Evolutionary conservation across 768 basidiomycete species (phyloP).

Genomic region (Hypholoma sublateritium): DNA sequence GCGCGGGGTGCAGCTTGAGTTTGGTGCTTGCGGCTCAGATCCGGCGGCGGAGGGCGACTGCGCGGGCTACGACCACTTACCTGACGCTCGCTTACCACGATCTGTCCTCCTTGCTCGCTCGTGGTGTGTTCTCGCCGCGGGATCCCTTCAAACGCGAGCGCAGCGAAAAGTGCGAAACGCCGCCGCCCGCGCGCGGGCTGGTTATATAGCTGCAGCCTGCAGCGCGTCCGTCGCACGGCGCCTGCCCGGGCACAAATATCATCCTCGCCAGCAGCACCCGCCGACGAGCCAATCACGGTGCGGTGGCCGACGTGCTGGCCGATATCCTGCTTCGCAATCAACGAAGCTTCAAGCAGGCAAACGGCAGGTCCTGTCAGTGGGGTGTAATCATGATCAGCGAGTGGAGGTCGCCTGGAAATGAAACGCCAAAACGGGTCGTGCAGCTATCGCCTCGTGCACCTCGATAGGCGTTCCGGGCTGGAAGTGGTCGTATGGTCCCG

Average conservation of each 20-base stretch:
- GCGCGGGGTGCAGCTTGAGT: background rate
- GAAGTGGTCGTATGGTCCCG: background rate
- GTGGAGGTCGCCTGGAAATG: background rate
- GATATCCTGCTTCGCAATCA: background rate
- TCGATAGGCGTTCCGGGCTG: background rate
- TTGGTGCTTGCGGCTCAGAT: background rate
- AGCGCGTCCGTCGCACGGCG: background rate
- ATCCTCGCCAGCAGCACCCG: background rate
- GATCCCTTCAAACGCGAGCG: background rate
- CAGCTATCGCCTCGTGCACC: background rate
- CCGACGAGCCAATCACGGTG: background rate
- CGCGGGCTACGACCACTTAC: background rate
- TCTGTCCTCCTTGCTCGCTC: background rate
- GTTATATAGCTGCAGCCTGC: conserved; percentile 1
- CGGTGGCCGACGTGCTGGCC: background rate
- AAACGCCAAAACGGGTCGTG: background rate
- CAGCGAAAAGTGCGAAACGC: background rate
- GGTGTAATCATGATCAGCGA: conserved; percentile 2
- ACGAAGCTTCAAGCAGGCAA: conserved; percentile 9
- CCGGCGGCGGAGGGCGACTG: background rate
- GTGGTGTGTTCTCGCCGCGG: background rate
- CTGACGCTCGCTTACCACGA: conserved; percentile 2
- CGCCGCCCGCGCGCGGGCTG: background rate
- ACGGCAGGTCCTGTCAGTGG: conserved; percentile 13
- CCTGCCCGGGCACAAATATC: background rate